phyloP scores from a whole-genome alignment of 1,284 basidiomycete species.

The Xerocomus tenax region DNA sequence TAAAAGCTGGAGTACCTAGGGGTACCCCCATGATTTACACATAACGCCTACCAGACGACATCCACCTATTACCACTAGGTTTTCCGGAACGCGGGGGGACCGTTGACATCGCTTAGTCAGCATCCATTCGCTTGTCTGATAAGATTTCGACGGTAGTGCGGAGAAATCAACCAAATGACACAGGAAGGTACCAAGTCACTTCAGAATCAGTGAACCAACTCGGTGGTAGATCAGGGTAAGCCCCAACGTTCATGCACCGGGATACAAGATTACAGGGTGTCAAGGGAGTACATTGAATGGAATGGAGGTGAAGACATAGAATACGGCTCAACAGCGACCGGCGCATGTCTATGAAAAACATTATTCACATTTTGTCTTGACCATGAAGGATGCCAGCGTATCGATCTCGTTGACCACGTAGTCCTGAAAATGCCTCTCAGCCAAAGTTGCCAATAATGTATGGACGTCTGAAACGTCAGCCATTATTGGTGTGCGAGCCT shows the following conservation, averaged over 20 bases:
- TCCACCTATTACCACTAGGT: neutral
- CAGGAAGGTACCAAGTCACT: neutral
- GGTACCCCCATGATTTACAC: conserved; percentile 5
- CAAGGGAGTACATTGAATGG: conserved; percentile 15
- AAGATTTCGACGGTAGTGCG: conserved; percentile 15
- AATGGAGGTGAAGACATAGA: conserved; percentile 6
- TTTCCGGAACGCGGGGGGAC: neutral
- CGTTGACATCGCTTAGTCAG: conserved; percentile 21
- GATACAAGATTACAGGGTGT: neutral
- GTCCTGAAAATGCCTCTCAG: conserved; percentile 61
- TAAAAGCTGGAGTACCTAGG: conserved; percentile 1
- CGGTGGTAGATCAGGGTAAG: neutral
- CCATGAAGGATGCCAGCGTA: conserved; percentile 70
- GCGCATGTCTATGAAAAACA: conserved; percentile 17
- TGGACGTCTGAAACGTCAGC: conserved; percentile 62
- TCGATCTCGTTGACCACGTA: conserved; percentile 66
- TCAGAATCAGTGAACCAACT: neutral
- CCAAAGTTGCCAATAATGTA: conserved; percentile 53
- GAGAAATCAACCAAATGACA: neutral
- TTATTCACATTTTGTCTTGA: conserved; percentile 50
- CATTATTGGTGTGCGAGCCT: conserved; percentile 51
- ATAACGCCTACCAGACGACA: too few relatives aligned
- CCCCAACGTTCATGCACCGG: conserved; percentile 2
- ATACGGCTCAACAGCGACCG: conserved; percentile 15
- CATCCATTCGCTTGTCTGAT: conserved; percentile 17